Evolutionary conservation across 129 eudicot species (phyloP).

Genomic region (Artemisia argyi): DNA sequence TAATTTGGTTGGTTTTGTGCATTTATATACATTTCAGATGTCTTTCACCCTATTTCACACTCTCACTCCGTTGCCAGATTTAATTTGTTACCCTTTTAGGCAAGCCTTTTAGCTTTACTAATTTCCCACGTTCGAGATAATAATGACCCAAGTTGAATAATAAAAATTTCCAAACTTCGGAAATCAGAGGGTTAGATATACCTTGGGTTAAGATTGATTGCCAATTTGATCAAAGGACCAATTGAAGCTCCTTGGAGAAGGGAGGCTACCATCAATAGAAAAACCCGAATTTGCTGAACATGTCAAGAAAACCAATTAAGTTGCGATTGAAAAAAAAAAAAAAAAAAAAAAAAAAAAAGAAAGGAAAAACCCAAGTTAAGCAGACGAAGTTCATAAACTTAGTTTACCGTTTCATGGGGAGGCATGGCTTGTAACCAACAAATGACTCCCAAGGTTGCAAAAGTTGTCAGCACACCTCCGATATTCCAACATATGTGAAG

Average conservation of each 20-base stretch:
- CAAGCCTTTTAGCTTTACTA: too few species aligned
- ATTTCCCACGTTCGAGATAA: too few species aligned
- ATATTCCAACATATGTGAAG: slow-evolving; percentile 74
- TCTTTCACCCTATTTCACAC: background rate
- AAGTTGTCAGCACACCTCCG: slow-evolving; percentile 68
- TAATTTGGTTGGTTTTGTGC: background rate
- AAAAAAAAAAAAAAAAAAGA: too few species aligned
- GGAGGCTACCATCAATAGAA: slow-evolving; percentile 14
- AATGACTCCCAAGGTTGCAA: slow-evolving; percentile 58
- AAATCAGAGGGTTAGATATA: background rate
- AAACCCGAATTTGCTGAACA: background rate
- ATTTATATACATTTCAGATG: background rate
- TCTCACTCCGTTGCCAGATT: too few species aligned
- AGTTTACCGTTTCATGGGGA: slow-evolving; percentile 52
- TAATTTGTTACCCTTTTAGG: too few species aligned
- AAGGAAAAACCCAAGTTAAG: background rate
- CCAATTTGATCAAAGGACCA: slow-evolving; percentile 25
- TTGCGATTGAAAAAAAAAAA: background rate
- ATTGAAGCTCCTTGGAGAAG: slow-evolving; percentile 26
- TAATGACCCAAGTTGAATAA: too few species aligned
- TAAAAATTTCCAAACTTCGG: background rate
- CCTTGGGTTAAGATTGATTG: slow-evolving; percentile 24
- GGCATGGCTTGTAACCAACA: slow-evolving; percentile 51
- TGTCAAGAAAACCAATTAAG: background rate
- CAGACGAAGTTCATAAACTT: background rate